phyloP scores from a whole-genome alignment of 768 basidiomycete genomes.

The Cubamyces sp. region DNA sequence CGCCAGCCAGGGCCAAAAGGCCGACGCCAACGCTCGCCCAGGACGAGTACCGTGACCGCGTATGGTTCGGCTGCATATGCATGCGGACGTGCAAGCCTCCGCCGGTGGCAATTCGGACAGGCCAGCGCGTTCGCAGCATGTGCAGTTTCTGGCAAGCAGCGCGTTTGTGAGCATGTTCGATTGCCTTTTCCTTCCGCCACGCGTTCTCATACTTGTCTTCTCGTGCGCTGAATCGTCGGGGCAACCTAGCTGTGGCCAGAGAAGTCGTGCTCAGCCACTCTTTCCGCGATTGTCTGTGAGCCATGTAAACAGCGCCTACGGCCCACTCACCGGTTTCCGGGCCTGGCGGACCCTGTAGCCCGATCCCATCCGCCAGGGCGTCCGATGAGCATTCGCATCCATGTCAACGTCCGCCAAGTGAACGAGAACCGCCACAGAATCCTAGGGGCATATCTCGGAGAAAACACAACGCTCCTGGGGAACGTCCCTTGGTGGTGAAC shows the following conservation, averaged over 20 bases:
- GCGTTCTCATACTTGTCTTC: background rate
- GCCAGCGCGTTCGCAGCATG: constrained; percentile 12
- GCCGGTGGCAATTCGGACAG: too few relatives aligned
- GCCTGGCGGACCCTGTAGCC: constrained; percentile 11
- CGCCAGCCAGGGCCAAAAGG: constrained; percentile 2
- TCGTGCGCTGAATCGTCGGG: constrained; percentile 21
- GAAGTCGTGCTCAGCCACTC: constrained; percentile 1
- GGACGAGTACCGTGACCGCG: too few relatives aligned
- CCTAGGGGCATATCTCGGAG: constrained; percentile 18
- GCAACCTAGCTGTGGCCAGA: constrained; percentile 19
- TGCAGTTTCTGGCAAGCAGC: constrained; percentile 11
- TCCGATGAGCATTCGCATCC: background rate
- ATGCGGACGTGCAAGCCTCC: too few relatives aligned
- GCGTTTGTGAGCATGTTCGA: constrained; percentile 1
- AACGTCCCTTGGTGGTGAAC: constrained; percentile 1
- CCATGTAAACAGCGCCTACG: background rate
- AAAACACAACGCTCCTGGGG: background rate
- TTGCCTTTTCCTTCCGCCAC: background rate
- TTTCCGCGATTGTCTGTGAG: background rate
- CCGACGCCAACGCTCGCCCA: background rate
- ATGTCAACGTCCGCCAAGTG: background rate
- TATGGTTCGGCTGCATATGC: too few relatives aligned
- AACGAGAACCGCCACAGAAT: constrained; percentile 3
- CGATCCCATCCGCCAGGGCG: background rate
- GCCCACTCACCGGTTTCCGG: constrained; percentile 7